phyloP scores from a whole-genome alignment of 2,329 filamentous ascomycete species.

The Atkinsonella texensis region DNA sequence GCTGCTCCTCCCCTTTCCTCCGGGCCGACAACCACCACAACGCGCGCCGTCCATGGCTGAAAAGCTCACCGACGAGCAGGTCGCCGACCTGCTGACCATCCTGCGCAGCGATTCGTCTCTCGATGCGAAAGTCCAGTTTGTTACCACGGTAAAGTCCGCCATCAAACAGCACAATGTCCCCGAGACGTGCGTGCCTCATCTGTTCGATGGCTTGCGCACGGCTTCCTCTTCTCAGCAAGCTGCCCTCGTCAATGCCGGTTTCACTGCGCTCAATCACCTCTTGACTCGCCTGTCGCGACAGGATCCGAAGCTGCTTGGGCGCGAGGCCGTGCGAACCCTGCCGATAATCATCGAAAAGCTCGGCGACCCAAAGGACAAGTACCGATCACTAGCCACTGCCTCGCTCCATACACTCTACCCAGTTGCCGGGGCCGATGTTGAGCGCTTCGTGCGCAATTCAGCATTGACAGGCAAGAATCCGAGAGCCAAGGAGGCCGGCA shows the following conservation, averaged over 20 bases:
- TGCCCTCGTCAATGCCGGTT: slow-evolving; percentile 67
- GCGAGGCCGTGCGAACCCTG: slow-evolving; percentile 59
- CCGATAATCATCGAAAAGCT: slow-evolving; percentile 72
- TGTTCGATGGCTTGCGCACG: slow-evolving; percentile 72
- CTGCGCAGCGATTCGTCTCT: slow-evolving; percentile 51
- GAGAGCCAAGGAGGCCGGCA: slow-evolving; percentile 70
- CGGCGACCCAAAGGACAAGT: slow-evolving; percentile 79
- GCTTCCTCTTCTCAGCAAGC: slow-evolving; percentile 68
- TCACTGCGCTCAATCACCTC: slow-evolving; percentile 79
- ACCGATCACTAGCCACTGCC: slow-evolving; percentile 61
- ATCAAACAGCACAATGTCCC: slow-evolving; percentile 92
- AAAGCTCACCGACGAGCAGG: slow-evolving; percentile 47
- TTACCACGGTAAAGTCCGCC: slow-evolving; percentile 68
- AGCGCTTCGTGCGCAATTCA: slow-evolving; percentile 64
- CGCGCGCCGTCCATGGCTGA: slow-evolving; percentile 34
- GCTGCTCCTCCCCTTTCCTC: neutral
- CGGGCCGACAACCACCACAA: neutral
- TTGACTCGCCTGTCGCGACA: slow-evolving; percentile 78
- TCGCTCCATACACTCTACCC: slow-evolving; percentile 68
- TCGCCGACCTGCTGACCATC: slow-evolving; percentile 39
- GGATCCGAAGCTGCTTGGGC: slow-evolving; percentile 60
- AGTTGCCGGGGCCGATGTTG: slow-evolving; percentile 59
- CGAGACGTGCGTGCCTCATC: slow-evolving; percentile 53
- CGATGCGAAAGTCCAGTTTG: slow-evolving; percentile 57
- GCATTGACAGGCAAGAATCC: slow-evolving; percentile 72